Evolutionary conservation across 805 yeast genomes (phyloP).

Genomic region (Vanderwaltozyma verrucispora): DNA sequence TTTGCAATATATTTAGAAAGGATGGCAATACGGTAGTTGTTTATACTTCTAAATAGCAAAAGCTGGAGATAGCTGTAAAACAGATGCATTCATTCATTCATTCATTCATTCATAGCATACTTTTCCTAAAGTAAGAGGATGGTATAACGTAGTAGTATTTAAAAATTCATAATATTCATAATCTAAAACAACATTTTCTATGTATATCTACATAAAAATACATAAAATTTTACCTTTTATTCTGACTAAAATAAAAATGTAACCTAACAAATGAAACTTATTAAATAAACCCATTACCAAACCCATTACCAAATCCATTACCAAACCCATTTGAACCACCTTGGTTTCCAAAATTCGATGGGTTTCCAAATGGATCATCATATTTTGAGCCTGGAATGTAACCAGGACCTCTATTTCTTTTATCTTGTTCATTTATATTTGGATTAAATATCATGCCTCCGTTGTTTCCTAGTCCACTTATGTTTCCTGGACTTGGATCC

Average conservation of each 20-base stretch:
- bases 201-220: no score
- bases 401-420: slow-evolving; percentile 17
- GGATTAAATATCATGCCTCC: slow-evolving; percentile 30
- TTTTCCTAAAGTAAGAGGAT: no score
- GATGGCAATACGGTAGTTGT: slow-evolving; percentile 21
- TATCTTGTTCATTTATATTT: neutral
- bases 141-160: no score
- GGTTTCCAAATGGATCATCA: slow-evolving; percentile 27
- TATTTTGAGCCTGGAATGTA: slow-evolving; percentile 27
- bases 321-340: slow-evolving; percentile 2
- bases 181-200: neutral
- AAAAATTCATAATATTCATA: neutral
- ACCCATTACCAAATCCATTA: slow-evolving; percentile 3
- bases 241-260: no score
- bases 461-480: slow-evolving; percentile 4
- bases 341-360: slow-evolving; percentile 8
- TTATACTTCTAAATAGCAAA: slow-evolving; percentile 6
- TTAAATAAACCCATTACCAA: slow-evolving; percentile 2
- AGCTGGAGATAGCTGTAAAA: no score
- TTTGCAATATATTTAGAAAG: slow-evolving; percentile 19
- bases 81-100: no score
- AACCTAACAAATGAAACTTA: no score
- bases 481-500: slow-evolving; percentile 3
- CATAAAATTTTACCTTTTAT: no score
- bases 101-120: no score